phyloP scores from a whole-genome alignment of 305 asterid species.

The Galium porrigens region DNA sequence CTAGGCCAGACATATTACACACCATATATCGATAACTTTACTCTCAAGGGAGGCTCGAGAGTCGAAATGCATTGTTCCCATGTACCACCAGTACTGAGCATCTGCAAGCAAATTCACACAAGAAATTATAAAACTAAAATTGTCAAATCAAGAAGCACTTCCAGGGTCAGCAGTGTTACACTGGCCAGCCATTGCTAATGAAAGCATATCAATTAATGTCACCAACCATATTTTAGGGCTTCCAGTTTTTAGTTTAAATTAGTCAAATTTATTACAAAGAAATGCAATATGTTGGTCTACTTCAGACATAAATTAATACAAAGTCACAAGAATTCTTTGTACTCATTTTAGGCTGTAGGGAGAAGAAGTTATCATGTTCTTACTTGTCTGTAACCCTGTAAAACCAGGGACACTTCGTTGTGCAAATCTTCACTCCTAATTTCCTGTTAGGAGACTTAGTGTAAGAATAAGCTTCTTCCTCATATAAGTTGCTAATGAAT shows the following conservation, averaged over 20 bases:
- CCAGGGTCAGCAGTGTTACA: background rate
- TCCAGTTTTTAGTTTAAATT: background rate
- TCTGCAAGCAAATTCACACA: constrained; percentile 27
- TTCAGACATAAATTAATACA: background rate
- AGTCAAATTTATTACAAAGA: background rate
- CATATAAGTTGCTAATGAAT: background rate
- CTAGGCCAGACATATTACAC: constrained; percentile 20
- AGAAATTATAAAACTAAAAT: background rate
- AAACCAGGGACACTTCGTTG: constrained; percentile 71
- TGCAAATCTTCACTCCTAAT: constrained; percentile 74
- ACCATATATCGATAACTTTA: constrained; percentile 42
- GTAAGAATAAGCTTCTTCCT: constrained; percentile 11
- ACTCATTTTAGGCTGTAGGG: background rate
- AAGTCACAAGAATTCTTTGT: background rate
- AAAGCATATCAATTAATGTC: too few relatives aligned
- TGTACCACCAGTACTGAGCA: constrained; percentile 59
- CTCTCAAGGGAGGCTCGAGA: constrained; percentile 63
- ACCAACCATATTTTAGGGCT: background rate
- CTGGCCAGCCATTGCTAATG: background rate
- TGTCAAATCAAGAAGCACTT: background rate
- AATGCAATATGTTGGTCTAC: background rate
- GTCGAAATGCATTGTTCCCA: constrained; percentile 84
- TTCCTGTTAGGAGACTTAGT: constrained; percentile 36
- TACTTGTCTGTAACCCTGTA: constrained; percentile 79
- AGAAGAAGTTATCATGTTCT: constrained; percentile 11